Evolutionary conservation across 306 rosid species (phyloP), one percentile per base, ranked within the genome.

Genomic region (Bauhinia variegata): DNA sequence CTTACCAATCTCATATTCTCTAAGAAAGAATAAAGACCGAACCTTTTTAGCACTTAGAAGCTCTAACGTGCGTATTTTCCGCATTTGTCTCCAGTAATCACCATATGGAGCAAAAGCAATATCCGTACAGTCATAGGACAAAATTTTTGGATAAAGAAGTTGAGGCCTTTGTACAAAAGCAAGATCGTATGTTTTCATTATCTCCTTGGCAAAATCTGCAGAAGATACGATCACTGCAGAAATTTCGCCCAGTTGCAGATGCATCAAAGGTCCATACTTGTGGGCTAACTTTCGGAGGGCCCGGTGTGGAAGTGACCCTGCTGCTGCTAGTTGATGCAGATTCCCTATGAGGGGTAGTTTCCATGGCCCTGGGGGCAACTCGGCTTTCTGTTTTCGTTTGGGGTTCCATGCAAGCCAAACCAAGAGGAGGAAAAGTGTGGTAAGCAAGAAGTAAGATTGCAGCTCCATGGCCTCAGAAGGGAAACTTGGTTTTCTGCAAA

Each of bases 51-150:
- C 3, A 61, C 77, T 70, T 5, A 75, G 16, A 46, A 79, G 52
- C 68, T 75, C 80, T 12, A 37, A 5, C 0, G 30, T 60, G 57
- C 67, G 73, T 30, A 73, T 50, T 43, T 63, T 78, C 32, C 72
- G 49, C 12, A 63, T 70, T 44, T 79, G 67, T 54, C 79, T 73
- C 79, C 76, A 73, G 39, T 79, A 73, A 47, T 73, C 69, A 14
- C 73, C 68, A 11, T 50, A 36, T 3, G 74, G 67, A 8, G 83
- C 28, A 34, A 47, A 62, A 13, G 4, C 41, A 47, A 73, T 68
- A 28, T 70, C 65, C 14, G 61, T 34, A 6, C 43, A 4, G 4
- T 10, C 53, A 4, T 73, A 68, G 30, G 58, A 4, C 61, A 70
- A 1, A 19, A 53, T 69, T 43, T 19, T 36, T 12, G 70, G 5